Percentiles rank a stretch among this genome's conserved stretches.
Conservation (phyloP, 2,329 filamentous ascomycete genomes). For the Periconia sp. region DNA sequence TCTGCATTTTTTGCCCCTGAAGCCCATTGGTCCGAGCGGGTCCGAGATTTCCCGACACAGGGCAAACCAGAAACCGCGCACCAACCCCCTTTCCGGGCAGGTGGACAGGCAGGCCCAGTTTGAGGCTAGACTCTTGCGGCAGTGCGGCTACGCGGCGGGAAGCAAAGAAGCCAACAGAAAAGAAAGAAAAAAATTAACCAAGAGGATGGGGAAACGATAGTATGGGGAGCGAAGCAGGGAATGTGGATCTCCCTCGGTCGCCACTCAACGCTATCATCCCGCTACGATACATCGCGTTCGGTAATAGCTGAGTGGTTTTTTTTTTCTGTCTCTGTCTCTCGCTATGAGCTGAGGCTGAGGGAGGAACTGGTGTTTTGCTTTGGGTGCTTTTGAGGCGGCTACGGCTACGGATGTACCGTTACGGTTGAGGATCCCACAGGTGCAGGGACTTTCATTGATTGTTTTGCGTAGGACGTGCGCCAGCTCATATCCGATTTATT, state of each 20-base stretch:
- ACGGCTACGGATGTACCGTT: too few relatives aligned
- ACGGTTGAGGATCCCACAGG: background rate
- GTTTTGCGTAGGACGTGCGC: too few relatives aligned
- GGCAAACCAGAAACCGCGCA: too few relatives aligned
- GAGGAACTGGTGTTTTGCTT: too few relatives aligned
- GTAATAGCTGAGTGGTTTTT: background rate
- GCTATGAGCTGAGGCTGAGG: too few relatives aligned
- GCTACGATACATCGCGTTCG: background rate
- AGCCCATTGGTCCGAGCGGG: background rate
- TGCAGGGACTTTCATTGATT: slow-evolving; percentile 3
- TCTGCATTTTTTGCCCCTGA: background rate
- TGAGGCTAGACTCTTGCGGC: background rate
- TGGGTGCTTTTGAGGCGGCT: too few relatives aligned
- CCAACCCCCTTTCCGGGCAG: background rate
- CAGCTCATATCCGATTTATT: slow-evolving; percentile 14
- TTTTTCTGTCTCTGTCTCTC: too few relatives aligned
- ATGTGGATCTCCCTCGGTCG: background rate
- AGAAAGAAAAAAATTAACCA: background rate
- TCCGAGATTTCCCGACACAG: background rate
- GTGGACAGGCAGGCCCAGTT: background rate
- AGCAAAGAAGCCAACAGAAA: too few relatives aligned
- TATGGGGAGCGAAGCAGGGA: background rate
- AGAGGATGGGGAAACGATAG: background rate
- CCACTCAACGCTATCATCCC: background rate
- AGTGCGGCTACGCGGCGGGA: too few relatives aligned